Conservation (phyloP, 73 alveolate genomes). For the Paraurostyla sp. region DNA sequence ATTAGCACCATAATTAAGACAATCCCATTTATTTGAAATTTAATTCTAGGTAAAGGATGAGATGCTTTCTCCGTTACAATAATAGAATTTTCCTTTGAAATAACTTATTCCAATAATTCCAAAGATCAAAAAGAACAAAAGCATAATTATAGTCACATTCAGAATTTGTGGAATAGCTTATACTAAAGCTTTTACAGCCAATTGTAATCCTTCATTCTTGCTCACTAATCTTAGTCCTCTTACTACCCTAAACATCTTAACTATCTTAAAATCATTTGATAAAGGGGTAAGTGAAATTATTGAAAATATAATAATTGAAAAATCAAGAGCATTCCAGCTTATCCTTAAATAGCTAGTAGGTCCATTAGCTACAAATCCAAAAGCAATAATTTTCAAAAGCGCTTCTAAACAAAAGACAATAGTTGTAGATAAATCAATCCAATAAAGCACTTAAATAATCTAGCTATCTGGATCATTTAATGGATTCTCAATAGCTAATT, state of each 20-base stretch:
- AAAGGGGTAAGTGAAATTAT: constrained; percentile 16
- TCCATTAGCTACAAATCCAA: constrained; percentile 47
- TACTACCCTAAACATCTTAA: constrained; percentile 58
- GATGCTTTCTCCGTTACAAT: background rate
- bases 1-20: constrained; percentile 67
- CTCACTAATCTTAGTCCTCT: constrained; percentile 55
- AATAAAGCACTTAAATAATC: background rate
- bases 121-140: constrained; percentile 78
- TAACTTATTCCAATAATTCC: constrained; percentile 79
- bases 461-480: constrained; percentile 51
- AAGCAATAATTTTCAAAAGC: constrained; percentile 62
- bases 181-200: constrained; percentile 68
- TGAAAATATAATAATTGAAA: constrained; percentile 42
- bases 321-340: constrained; percentile 69
- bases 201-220: constrained; percentile 28
- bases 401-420: constrained; percentile 61
- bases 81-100: constrained; percentile 76
- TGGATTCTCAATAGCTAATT: constrained; percentile 63
- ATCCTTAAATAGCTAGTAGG: constrained; percentile 53
- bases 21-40: constrained; percentile 45
- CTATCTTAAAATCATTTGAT: constrained; percentile 34
- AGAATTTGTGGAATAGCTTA: constrained; percentile 75
- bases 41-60: background rate
- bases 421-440: constrained; percentile 49
- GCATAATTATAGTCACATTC: constrained; percentile 73